Evolutionary conservation across 805 yeast genomes (phyloP), one percentile per base, ranked within the genome.

Genomic region (Kodamaea fukazawae): DNA sequence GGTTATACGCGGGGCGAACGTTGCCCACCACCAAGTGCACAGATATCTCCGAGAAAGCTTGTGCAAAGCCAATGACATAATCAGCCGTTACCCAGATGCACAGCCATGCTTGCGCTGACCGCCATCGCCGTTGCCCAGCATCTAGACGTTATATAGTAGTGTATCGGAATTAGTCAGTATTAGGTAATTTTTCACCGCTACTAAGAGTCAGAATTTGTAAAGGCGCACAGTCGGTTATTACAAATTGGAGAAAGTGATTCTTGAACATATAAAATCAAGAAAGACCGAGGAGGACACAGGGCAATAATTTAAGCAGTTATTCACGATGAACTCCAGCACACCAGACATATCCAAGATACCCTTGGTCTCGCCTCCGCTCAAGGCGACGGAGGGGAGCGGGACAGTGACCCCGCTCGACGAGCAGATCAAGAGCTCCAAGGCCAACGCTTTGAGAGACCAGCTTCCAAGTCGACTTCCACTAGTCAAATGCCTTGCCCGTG

Each of bases 401-500:
- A 25, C 26, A 10, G 20, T 38, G 5, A 17, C 20, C 22, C 38
- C 28, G 2, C 22, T 29, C 15, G 7, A 10, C 20, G 20, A 6
- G 7, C 32, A 15, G 22, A 36, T 3, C 42, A 38, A 8, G 42
- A 38, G 13, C 14, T 34, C 23, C 5, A 20, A 20, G 16, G 39
- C 48, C 4, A 61, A 58, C 16, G 57, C 48, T 20, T 56, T 57
- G 26, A 49, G 71, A 30, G 42, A 63, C 29, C 47, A 51, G 20
- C 51, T 66, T 29, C 83, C 81, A 5, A 76, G 69, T 33, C 53
- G 42, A 13, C 67, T 91, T 45, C 98, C 98, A 1, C 51, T 59
- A 17, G 98, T 93, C 9, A 75, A 76, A 53, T 93, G 99, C 61
- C 76, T 88, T 38, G 96, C 96, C 4, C 72, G 99, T 39, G 99